A percentile compares a stretch with the other conserved stretches of the same genome.
These are phyloP conservation scores for Exophiala bonariae DNA, from an alignment of 2,329 filamentous ascomycete species.

Conservation along the genomic window DNA sequence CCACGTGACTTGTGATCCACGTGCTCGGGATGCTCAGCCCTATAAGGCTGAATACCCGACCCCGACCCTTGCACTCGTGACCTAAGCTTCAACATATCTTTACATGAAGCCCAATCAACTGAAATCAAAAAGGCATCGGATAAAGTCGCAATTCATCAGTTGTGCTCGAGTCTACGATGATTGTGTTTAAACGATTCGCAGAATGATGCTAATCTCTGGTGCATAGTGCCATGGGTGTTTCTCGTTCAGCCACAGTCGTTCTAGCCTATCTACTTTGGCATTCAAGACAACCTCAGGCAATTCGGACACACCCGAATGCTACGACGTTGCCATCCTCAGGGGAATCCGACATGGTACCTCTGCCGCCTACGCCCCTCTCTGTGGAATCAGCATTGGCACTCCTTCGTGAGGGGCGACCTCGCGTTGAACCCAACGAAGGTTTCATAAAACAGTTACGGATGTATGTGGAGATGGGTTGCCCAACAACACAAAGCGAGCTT, in stretches of 20 bases:
- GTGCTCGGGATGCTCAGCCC: too few species aligned
- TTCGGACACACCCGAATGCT: conserved; percentile 26
- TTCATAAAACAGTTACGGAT: conserved; percentile 88
- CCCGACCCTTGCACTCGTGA: too few species aligned
- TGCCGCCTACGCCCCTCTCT: conserved; percentile 51
- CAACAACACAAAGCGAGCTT: conserved; percentile 62
- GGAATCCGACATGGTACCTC: conserved; percentile 34
- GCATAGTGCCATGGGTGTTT: conserved; percentile 91
- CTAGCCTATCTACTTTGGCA: conserved; percentile 78
- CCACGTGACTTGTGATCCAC: too few species aligned
- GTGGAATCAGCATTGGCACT: conserved; percentile 60
- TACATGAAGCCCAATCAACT: too few species aligned
- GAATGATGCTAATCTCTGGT: conserved; percentile 20
- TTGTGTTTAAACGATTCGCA: too few species aligned
- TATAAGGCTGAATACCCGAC: too few species aligned
- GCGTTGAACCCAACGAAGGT: conserved; percentile 85
- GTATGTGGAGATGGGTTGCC: conserved; percentile 85
- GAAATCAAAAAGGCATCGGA: too few species aligned
- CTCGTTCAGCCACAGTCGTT: conserved; percentile 80
- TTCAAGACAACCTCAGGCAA: conserved; percentile 19
- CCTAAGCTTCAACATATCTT: too few species aligned
- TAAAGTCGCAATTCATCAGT: too few species aligned
- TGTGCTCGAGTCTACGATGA: too few species aligned
- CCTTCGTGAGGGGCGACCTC: conserved; percentile 68
- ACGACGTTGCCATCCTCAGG: conserved; percentile 29